phyloP scores from a whole-genome alignment of 2,329 filamentous ascomycete species.

The Teratosphaeria epicoccoides region DNA sequence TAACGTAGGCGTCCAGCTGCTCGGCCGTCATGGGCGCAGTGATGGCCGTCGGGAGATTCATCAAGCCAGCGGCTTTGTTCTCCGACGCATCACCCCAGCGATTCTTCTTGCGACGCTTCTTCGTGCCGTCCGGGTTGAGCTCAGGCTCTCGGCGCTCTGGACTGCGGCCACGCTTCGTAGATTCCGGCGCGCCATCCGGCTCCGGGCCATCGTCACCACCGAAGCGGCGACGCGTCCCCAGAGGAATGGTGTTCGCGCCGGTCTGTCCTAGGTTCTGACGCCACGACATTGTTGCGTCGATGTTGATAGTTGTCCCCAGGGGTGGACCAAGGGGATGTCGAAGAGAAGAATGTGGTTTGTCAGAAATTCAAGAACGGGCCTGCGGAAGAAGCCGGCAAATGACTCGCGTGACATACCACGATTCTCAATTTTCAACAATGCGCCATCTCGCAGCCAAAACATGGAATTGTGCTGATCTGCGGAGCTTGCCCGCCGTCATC shows the following conservation, averaged over 20 bases:
- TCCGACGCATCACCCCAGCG: slow-evolving; percentile 95
- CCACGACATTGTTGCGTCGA: slow-evolving; percentile 43
- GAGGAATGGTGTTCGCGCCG: slow-evolving; percentile 93
- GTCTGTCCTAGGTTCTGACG: slow-evolving; percentile 70
- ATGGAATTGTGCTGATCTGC: too few relatives aligned
- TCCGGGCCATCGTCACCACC: slow-evolving; percentile 41
- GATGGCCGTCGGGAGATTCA: slow-evolving; percentile 94
- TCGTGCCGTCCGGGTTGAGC: slow-evolving; percentile 56
- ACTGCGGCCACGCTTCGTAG: slow-evolving; percentile 78
- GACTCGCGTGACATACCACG: too few relatives aligned
- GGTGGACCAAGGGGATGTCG: background rate
- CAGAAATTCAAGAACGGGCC: background rate
- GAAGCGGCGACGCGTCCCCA: slow-evolving; percentile 75
- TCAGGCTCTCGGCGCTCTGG: slow-evolving; percentile 41
- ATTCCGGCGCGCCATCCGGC: slow-evolving; percentile 24
- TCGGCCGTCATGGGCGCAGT: slow-evolving; percentile 97
- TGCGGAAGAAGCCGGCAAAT: background rate
- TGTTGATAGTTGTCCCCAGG: background rate
- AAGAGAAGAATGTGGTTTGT: background rate
- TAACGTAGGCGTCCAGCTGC: slow-evolving; percentile 91
- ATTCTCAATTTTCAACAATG: too few relatives aligned
- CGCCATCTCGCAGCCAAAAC: too few relatives aligned
- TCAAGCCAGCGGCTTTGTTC: slow-evolving; percentile 95
- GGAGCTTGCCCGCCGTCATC: too few relatives aligned
- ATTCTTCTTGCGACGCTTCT: slow-evolving; percentile 95